phyloP scores from a whole-genome alignment of 495 filamentous ascomycete genomes.

The Tuber melanosporum region DNA sequence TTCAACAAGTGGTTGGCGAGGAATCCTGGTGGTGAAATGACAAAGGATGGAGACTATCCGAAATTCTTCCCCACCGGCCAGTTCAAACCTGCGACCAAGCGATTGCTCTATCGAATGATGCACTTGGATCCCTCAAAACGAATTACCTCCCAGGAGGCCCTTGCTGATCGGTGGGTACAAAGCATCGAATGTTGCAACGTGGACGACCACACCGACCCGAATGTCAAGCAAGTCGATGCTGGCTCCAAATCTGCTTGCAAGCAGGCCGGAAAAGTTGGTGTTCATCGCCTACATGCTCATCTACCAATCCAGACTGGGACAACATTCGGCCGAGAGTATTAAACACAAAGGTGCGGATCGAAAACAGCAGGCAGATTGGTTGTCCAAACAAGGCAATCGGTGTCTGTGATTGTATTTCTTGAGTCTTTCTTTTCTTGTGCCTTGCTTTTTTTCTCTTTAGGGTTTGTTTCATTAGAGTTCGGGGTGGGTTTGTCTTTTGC shows the following conservation, averaged over 20 bases:
- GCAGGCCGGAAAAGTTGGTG: conserved; percentile 39
- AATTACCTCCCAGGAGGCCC: conserved; percentile 55
- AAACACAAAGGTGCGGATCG: neutral
- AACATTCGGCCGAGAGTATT: conserved; percentile 36
- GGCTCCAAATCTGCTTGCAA: conserved; percentile 34
- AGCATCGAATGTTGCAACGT: conserved; percentile 64
- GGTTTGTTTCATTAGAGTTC: conserved; percentile 15
- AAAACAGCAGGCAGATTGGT: neutral
- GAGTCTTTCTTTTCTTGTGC: conserved; percentile 9
- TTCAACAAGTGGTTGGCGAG: conserved; percentile 57
- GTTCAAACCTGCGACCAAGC: conserved; percentile 53
- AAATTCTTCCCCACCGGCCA: conserved; percentile 46
- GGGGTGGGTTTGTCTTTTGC: neutral
- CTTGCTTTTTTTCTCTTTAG: conserved; percentile 9
- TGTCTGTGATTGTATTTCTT: conserved; percentile 15
- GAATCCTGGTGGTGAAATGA: conserved; percentile 47
- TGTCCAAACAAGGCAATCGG: neutral
- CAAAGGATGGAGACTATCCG: conserved; percentile 53
- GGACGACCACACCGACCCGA: conserved; percentile 54
- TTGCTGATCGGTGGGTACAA: conserved; percentile 59
- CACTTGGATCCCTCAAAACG: conserved; percentile 63
- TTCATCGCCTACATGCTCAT: conserved; percentile 39
- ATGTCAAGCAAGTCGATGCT: conserved; percentile 34
- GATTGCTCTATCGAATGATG: conserved; percentile 67
- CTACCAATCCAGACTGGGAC: conserved; percentile 29